Percentiles rank a stretch among this genome's conserved stretches.
Conservation (phyloP, 1,139 yeast genomes). For the Candida pseudoviswanathii region DNA sequence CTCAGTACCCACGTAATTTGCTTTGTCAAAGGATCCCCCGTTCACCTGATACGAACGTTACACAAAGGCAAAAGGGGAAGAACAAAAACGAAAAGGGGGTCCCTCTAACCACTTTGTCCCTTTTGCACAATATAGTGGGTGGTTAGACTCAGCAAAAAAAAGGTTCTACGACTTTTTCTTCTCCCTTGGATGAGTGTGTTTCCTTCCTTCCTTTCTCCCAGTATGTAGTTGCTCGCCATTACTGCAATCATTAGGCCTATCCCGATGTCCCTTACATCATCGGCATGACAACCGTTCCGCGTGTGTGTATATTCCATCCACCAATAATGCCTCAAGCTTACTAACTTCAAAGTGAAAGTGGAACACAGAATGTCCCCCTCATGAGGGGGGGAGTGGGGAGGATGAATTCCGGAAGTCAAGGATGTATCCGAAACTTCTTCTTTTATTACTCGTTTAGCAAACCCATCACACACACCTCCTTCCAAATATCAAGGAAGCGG, state of each 20-base stretch:
- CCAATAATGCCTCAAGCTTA: background rate
- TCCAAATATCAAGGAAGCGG: too few species aligned
- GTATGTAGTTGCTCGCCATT: background rate
- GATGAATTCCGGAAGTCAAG: too few species aligned
- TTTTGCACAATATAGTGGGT: background rate
- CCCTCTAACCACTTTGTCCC: background rate
- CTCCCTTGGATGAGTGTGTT: background rate
- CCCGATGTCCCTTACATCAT: background rate
- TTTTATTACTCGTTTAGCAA: too few species aligned
- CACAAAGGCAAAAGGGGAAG: background rate
- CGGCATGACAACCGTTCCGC: slow-evolving; percentile 1
- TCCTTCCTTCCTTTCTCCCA: background rate
- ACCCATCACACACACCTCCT: too few species aligned
- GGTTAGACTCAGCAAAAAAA: too few species aligned
- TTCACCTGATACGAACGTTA: background rate
- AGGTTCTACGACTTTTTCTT: background rate
- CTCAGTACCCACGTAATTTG: background rate
- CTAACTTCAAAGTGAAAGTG: background rate
- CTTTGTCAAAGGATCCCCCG: background rate
- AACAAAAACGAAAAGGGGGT: background rate
- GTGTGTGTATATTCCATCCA: background rate
- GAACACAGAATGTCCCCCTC: background rate
- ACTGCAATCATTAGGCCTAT: background rate
- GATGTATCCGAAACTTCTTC: too few species aligned
- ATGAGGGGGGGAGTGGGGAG: too few species aligned